These are phyloP conservation scores for Celoporthe dispersa DNA, from an alignment of 2,329 filamentous ascomycete species.

Conservation along the genomic window DNA sequence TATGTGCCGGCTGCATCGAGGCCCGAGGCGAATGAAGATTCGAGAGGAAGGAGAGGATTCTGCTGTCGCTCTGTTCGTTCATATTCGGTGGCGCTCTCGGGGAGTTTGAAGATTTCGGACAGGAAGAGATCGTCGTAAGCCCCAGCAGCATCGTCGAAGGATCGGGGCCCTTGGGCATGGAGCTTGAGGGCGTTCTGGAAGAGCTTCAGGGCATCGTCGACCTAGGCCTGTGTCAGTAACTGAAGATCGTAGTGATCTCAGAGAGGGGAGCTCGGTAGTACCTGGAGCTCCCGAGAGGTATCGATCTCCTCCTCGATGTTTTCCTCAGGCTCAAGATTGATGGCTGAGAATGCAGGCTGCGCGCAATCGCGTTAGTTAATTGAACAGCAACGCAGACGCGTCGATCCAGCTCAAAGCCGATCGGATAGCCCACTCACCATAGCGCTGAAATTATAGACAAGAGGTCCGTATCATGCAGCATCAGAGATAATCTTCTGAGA, in stretches of 20 bases:
- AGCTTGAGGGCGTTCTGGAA: conserved; percentile 91
- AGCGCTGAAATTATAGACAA: not conserved
- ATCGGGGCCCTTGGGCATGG: conserved; percentile 82
- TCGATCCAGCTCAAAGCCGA: not conserved
- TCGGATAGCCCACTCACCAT: not conserved
- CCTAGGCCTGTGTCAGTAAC: conserved; percentile 48
- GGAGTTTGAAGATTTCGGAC: conserved; percentile 93
- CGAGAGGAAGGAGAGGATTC: conserved; percentile 52
- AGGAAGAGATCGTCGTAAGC: conserved; percentile 86
- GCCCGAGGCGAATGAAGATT: conserved; percentile 52
- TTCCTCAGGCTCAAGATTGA: conserved; percentile 94
- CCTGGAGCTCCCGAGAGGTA: conserved; percentile 91
- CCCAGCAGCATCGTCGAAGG: conserved; percentile 74
- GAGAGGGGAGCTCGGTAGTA: conserved; percentile 36
- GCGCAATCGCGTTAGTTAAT: conserved; percentile 17
- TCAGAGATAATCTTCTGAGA: not conserved
- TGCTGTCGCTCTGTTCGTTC: conserved; percentile 67
- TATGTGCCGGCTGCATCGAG: conserved; percentile 64
- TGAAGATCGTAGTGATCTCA: not conserved
- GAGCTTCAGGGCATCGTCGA: conserved; percentile 93
- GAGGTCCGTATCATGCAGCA: not conserved
- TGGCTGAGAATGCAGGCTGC: conserved; percentile 75
- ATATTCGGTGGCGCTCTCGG: conserved; percentile 85
- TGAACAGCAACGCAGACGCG: not conserved
- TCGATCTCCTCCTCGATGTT: conserved; percentile 90